Evolutionary conservation across 2,329 filamentous ascomycete species (phyloP), one percentile per base, ranked within the genome.

Genomic region (Knufia petricola): DNA sequence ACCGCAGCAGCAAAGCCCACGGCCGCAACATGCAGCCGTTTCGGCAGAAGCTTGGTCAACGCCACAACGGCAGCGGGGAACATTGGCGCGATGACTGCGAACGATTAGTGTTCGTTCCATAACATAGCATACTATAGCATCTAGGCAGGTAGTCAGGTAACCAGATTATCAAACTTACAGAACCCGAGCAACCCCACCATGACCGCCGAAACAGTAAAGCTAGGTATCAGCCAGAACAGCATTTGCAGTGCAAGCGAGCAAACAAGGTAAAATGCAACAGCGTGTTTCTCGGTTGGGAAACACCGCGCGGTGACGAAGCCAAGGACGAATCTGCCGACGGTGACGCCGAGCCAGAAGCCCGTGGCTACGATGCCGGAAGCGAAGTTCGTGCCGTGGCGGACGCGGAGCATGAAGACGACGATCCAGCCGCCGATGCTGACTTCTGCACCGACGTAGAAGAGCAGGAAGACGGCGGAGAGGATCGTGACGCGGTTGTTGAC

Each of bases 361-460:
- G 85, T 90, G 0, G 81, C 82, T 0, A 79, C 80, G 68, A 92
- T 78, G 2, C 87, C 87, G 28, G 83, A 81, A 1, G 80, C 74
- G 59, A 92, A 90, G 0, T 79, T 69, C 20, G 71, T 74, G 2
- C 81, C 85, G 31, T 82, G 64, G 12, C 88, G 77, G 20, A 88
- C 81, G 17, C 77, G 71, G n/a, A 89, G 79, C 85, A 94, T 94
- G 62, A 94, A 94, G 4, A 54, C 58, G 45, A 86, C 81, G 52
- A 89, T 79, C 84, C 84, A 92, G 13, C 86, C 86, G 17, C 83
- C 82, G 2, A 88, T 69, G 0, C 78, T 79, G 9, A 70, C 69
- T 51, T 94, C 87, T 4, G 78, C 75, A 3, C 87, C 87, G 0
- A 90, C 82, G 59, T 94, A 94, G 7, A 79, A 78, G 3, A 94